Evolutionary conservation across 441 rosid genomes (phyloP).

Genomic region (Breynia disticha): DNA sequence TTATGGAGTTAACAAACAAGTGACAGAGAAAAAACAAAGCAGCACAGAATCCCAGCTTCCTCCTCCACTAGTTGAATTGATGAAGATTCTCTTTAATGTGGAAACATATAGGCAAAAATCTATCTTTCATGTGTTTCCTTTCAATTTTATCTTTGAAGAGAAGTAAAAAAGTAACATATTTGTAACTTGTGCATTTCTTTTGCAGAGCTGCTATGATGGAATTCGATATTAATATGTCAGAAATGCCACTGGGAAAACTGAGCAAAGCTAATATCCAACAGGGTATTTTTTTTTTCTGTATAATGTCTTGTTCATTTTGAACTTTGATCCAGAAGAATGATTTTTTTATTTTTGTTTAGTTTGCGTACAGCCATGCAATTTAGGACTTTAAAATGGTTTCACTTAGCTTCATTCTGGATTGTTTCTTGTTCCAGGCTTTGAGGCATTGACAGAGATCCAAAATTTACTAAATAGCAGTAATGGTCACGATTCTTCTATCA

Average conservation of each 20-base stretch:
- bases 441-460: slow-evolving; percentile 90
- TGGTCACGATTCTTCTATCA: slow-evolving; percentile 38
- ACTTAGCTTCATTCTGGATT: slow-evolving; percentile 5
- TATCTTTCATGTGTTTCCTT: neutral
- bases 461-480: slow-evolving; percentile 46
- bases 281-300: slow-evolving; percentile 33
- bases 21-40: slow-evolving; percentile 30
- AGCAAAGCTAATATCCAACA: slow-evolving; percentile 82
- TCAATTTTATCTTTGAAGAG: neutral
- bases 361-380: neutral
- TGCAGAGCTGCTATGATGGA: slow-evolving; percentile 98
- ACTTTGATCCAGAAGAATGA: neutral
- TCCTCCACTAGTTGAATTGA: slow-evolving; percentile 55
- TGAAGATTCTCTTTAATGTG: slow-evolving; percentile 87
- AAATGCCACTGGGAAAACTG: slow-evolving; percentile 98
- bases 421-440: slow-evolving; percentile 55
- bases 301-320: neutral
- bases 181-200: slow-evolving; percentile 10
- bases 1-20: slow-evolving; percentile 74
- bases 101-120: slow-evolving; percentile 68
- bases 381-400: slow-evolving; percentile 3
- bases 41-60: slow-evolving; percentile 51
- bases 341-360: too few relatives aligned
- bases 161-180: too few relatives aligned
- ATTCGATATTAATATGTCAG: slow-evolving; percentile 89